Base-by-base conservation (phyloP, 352 stramenopile species). In the Phytophthora megakarya region DNA sequence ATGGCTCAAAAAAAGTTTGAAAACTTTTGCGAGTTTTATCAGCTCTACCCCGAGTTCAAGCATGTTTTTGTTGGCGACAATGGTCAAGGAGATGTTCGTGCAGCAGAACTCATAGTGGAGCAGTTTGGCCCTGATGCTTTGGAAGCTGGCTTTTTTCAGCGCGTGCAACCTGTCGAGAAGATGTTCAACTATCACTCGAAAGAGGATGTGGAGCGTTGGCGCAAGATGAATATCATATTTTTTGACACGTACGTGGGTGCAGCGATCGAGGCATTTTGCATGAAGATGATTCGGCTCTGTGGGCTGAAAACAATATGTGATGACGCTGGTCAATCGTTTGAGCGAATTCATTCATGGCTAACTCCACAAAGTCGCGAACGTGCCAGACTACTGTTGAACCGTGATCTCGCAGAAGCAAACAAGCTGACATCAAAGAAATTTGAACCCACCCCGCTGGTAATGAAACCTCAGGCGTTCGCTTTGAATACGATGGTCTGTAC, bases 31-130 rank as follows among this genome's bases (percentile, higher is more conserved):
- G 86, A 98, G 69, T 99, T 98, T 67, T 97, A 98, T 23, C 90
- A 95, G 47, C 88, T 99, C 26, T 99, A 99, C 70, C 97, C 97
- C 1, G 97, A 99, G 76, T 99, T 98, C 71, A 96, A 90, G 53
- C 95, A 98, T 72, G 90, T 99, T 12, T 99, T 99, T 72, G 90
- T 99, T 32, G 98, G 97, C 5, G 97, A 99, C 79, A 99, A 99
- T 60, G 97, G 91, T 12, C 93, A 98, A 77, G 92, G 86, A 22
- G 93, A 98, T 38, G 84, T 98, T 10, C 84, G 89, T n/a, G 90
- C 93, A 4, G 92, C 92, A 0, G 89, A 98, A 61, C 67, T 98
- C 45, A 97, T 97, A 35, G 68, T 86, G 16, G 82, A 97, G 28
- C 85, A 86, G 52, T 93, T 84, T 56, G 84, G 77, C 9, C 57